phyloP scores from a whole-genome alignment of 768 basidiomycete species.

The Mycena amicta region DNA sequence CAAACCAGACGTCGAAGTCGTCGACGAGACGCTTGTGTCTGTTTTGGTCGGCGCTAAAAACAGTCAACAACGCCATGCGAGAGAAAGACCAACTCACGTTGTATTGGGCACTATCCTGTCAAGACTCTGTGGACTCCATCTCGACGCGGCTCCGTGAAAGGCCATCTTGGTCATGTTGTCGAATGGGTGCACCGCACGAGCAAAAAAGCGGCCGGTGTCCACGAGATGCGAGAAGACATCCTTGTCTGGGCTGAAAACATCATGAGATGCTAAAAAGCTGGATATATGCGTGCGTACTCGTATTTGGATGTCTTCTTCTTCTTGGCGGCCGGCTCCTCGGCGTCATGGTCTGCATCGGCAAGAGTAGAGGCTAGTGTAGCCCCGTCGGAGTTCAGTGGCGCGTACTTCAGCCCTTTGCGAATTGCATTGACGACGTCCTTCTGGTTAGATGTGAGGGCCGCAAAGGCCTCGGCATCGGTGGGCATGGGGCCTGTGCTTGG shows the following conservation, averaged over 20 bases:
- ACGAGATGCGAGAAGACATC: background rate
- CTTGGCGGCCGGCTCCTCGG: background rate
- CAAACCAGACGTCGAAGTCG: background rate
- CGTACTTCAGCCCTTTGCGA: background rate
- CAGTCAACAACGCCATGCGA: no score
- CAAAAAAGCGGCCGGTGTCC: background rate
- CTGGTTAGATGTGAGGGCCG: background rate
- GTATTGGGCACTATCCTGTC: no score
- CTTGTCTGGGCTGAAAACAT: background rate
- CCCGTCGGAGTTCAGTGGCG: background rate
- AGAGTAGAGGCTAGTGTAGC: background rate
- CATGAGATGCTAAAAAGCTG: background rate
- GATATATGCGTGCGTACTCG: background rate
- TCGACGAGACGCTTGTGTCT: background rate
- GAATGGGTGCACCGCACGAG: background rate
- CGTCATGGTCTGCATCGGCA: background rate
- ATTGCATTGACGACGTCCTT: background rate
- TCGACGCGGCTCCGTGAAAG: background rate
- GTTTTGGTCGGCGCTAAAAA: background rate
- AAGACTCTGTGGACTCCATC: no score
- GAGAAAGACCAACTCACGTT: no score
- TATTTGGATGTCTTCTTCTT: background rate
- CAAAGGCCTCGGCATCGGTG: no score
- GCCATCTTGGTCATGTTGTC: background rate
- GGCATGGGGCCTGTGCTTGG: no score